Base-by-base conservation (phyloP, 2,329 filamentous ascomycete genomes). In the Neocucurbitaria cava region DNA sequence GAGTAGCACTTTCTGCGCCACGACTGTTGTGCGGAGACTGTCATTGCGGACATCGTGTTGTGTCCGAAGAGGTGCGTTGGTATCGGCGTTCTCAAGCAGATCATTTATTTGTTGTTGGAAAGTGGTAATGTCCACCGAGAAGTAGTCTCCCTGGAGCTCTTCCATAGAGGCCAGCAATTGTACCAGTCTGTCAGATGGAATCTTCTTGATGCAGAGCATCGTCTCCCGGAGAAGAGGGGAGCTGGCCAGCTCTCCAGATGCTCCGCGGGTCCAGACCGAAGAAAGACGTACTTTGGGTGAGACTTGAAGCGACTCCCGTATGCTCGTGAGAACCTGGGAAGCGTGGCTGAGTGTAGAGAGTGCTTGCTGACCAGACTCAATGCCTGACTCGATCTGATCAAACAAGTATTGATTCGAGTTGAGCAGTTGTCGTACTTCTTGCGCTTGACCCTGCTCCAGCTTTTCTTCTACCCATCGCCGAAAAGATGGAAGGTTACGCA, bases 1-100 rank as follows among this genome's bases (percentile, higher is more conserved):
- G 36, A 95, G 81, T 67, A 92, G 88, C 17, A 95, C 90, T 70
- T 90, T 90, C 69, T 94, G 90, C 15, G 90, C 90, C 46, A 94
- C 86, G 28, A 94, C 86, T 0, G 91, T 94, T 1, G 90, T 91
- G 40, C 91, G 83, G 36, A 91, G 77, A 39, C 89, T 86, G 60
- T 86, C 87, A 75, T 84, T 81, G 38, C 89, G 87, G 10, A 89
- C 83, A 64, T 88, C 88, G 73, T 95, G 90, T 70, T 88, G 89
- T 76, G 88, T 96, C 58, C 88, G 87, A 26, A 96, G 81, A 81
- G 75, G 68, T 35, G 65, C 56, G 46, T 58, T 66, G 17, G 48
- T 61, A 1, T 54, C 58, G 35, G 68, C 65, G 3, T 65, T 49
- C 44, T 67, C 44, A 5, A 75, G 45, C 11, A 75, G 53, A 11